A percentile compares a stretch with the other conserved stretches of the same genome.
phyloP scores from a whole-genome alignment of 805 yeast species.

The Nadsonia fulvescens region DNA sequence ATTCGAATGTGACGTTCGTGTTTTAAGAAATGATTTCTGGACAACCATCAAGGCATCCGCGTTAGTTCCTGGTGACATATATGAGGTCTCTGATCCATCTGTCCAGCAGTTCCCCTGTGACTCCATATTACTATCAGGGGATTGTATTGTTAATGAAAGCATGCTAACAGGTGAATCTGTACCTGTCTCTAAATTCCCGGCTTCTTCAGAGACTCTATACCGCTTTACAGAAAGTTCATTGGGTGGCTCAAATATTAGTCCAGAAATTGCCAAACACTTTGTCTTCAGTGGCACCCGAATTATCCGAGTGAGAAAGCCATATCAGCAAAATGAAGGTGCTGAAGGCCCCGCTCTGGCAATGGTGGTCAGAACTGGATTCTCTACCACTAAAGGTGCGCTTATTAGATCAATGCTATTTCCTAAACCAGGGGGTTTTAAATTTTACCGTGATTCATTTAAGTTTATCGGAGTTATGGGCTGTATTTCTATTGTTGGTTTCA shows the following conservation, averaged over 20 bases:
- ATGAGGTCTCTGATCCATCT: constrained; percentile 78
- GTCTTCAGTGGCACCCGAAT: constrained; percentile 81
- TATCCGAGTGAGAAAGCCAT: constrained; percentile 60
- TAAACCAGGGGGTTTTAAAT: constrained; percentile 81
- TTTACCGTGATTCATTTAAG: constrained; percentile 85
- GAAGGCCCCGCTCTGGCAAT: constrained; percentile 68
- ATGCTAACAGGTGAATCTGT: constrained; percentile 98
- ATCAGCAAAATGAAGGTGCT: constrained; percentile 24
- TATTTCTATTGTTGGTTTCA: constrained; percentile 72
- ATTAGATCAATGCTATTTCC: constrained; percentile 95
- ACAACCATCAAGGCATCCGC: constrained; percentile 56
- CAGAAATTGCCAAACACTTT: constrained; percentile 53
- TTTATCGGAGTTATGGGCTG: constrained; percentile 88
- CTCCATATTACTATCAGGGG: constrained; percentile 72
- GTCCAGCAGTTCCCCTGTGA: constrained; percentile 70
- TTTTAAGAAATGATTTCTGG: constrained; percentile 89
- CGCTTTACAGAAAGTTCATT: constrained; percentile 7
- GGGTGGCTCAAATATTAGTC: constrained; percentile 38
- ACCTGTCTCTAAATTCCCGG: constrained; percentile 72
- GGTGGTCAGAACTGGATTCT: constrained; percentile 79
- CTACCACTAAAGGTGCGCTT: constrained; percentile 87
- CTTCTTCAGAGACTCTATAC: constrained; percentile 42
- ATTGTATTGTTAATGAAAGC: constrained; percentile 90
- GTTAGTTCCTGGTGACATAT: constrained; percentile 90
- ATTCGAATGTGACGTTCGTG: constrained; percentile 68